Evolutionary conservation across 352 stramenopile species (phyloP), one percentile per base, ranked within the genome.

Genomic region (Phytopythium cucurbitacearum): DNA sequence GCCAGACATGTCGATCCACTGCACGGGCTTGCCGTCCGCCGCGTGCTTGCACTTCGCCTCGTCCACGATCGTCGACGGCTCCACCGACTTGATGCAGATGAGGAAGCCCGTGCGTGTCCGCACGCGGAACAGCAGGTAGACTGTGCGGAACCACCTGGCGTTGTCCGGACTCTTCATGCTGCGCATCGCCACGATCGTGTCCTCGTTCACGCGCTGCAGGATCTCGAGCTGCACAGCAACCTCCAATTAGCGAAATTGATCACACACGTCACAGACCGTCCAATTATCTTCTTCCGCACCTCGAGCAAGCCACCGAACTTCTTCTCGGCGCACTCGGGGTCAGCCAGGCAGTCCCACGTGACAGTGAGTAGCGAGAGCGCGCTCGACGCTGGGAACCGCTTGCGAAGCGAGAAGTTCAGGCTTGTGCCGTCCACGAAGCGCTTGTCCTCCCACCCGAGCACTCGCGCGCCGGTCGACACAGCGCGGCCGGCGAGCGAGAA

Each of bases 261-360:
- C 40, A 36, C 58, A n/a, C 3, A 39, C 45, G 21, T 15, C 43
- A 53, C 45, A 56, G 47, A 33, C 15, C 46, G 16, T 7, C 34
- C 9, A 43, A 32, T 40, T 0, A 33, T 1, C 46, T 28, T 43
- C 12, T 28, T 28, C 3, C 65, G 53, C 0, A 85, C 69, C 51
- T 65, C 79, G 64, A 87, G 73, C 13, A 90, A 60, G 1, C 80
- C 80, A 7, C 67, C 67, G 53, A 90, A 90, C 46, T 84, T 88
- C 34, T 69, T 32, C 40, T 80, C 63, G 0, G 71, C 71, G 45
- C 80, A 90, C 9, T 60, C 56, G 0, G 77, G 74, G 49, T 90
- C 76, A 21, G 80, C 87, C 33, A 90, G 73, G 55, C 80, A 90
- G 58, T 84, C 67, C 76, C 76, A 90, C 36, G 80, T 90, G 38